A percentile compares a stretch with the other conserved stretches of the same genome.
Evolutionary conservation across 2,329 filamentous ascomycete genomes (phyloP).

Genomic region (Tolypocladium ovalisporum): DNA sequence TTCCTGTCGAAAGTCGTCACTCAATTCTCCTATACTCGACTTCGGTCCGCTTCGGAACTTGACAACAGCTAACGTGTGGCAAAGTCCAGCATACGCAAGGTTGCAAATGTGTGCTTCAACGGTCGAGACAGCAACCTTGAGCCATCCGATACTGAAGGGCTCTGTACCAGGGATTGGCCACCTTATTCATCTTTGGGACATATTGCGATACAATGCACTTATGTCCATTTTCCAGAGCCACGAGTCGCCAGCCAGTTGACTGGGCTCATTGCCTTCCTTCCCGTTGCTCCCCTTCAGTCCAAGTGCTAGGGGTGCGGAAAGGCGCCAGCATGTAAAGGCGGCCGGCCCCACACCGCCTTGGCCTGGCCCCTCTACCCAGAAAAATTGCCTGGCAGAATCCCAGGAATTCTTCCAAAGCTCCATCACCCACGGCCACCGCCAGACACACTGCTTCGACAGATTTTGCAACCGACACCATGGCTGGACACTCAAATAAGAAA

Average conservation of each 20-base stretch:
- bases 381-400: conserved; percentile 10
- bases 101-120: too few species aligned
- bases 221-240: too few species aligned
- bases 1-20: neutral
- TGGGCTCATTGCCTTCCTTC: neutral
- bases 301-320: neutral
- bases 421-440: conserved; percentile 1
- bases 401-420: conserved; percentile 1
- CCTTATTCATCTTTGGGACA: too few species aligned
- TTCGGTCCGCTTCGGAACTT: neutral
- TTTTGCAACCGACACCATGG: conserved; percentile 15
- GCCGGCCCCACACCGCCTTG: conserved; percentile 6
- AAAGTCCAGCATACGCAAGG: too few species aligned
- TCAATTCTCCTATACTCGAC: neutral
- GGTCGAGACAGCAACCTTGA: too few species aligned
- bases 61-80: neutral
- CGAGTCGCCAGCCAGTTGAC: too few species aligned
- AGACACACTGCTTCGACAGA: conserved; percentile 1
- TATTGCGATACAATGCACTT: too few species aligned
- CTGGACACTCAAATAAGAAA: conserved; percentile 21
- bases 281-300: neutral
- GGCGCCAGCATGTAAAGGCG: too few species aligned
- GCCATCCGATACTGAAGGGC: too few species aligned
- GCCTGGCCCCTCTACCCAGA: conserved; percentile 1
- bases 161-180: too few species aligned